Evolutionary conservation across 2,329 filamentous ascomycete species (phyloP).

Genomic region (Beauveria sp.): DNA sequence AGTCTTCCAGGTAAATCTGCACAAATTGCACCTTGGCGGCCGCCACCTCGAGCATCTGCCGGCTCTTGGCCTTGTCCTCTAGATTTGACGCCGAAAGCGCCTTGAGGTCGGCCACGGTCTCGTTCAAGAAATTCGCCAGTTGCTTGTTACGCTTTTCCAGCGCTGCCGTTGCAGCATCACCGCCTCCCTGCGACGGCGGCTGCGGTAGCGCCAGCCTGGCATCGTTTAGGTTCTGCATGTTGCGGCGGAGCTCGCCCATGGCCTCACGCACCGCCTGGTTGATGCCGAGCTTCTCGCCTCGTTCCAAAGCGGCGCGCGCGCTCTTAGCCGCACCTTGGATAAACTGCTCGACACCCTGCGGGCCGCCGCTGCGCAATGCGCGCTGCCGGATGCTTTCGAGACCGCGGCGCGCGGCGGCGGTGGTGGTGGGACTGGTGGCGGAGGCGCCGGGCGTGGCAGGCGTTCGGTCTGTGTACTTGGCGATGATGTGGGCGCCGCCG

Average conservation of each 20-base stretch:
- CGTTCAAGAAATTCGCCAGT: conserved; percentile 60
- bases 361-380: conserved; percentile 29
- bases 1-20: conserved; percentile 53
- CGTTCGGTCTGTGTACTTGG: conserved; percentile 59
- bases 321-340: conserved; percentile 71
- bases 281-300: conserved; percentile 68
- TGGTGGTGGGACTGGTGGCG: conserved; percentile 27
- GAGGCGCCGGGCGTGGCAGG: conserved; percentile 28
- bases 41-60: conserved; percentile 50
- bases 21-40: conserved; percentile 59
- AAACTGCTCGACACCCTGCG: conserved; percentile 50
- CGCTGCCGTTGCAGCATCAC: conserved; percentile 28
- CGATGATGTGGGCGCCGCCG: conserved; percentile 58
- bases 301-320: conserved; percentile 65
- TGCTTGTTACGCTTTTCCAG: conserved; percentile 60
- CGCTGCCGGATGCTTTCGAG: conserved; percentile 31
- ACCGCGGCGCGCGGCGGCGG: conserved; percentile 19
- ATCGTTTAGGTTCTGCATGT: conserved; percentile 61
- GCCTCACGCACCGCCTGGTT: conserved; percentile 77
- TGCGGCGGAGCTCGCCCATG: conserved; percentile 70
- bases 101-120: conserved; percentile 57
- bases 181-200: not conserved
- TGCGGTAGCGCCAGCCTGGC: conserved; percentile 23
- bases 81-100: conserved; percentile 44
- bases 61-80: conserved; percentile 39